Evolutionary conservation across 257 asterid species (phyloP).

Genomic region (Solanum clarkiae): DNA sequence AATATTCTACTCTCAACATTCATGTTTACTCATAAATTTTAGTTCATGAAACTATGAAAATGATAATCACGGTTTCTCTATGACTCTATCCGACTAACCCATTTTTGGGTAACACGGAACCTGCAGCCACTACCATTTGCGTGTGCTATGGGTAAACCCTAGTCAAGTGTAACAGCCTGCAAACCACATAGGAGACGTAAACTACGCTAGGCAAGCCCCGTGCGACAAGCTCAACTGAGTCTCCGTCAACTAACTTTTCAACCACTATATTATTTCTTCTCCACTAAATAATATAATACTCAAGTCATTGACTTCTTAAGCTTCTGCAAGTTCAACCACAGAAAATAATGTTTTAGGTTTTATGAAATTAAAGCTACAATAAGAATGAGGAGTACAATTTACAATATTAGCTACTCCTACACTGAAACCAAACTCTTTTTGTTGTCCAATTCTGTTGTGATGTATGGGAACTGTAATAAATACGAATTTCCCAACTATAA

Average conservation of each 20-base stretch:
- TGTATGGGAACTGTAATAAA: neutral
- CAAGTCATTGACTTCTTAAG: neutral
- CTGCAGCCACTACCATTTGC: too few relatives aligned
- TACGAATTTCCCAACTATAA: neutral
- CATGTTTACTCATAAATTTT: neutral
- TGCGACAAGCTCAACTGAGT: too few relatives aligned
- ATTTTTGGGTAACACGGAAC: too few relatives aligned
- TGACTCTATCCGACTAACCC: too few relatives aligned
- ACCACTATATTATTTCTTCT: neutral
- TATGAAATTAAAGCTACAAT: neutral
- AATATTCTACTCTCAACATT: neutral
- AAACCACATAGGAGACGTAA: too few relatives aligned
- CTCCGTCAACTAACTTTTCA: neutral
- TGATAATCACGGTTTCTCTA: neutral
- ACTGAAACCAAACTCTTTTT: neutral
- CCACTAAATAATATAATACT: neutral
- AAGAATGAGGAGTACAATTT: neutral
- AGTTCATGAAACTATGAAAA: neutral
- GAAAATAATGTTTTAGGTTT: neutral
- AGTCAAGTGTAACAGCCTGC: too few relatives aligned
- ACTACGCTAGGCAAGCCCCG: too few relatives aligned
- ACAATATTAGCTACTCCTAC: neutral
- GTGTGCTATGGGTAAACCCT: too few relatives aligned
- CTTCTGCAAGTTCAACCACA: neutral
- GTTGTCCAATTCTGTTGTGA: neutral